Conservation (phyloP, 2,329 filamentous ascomycete species). For the Epichloe amarillans region DNA sequence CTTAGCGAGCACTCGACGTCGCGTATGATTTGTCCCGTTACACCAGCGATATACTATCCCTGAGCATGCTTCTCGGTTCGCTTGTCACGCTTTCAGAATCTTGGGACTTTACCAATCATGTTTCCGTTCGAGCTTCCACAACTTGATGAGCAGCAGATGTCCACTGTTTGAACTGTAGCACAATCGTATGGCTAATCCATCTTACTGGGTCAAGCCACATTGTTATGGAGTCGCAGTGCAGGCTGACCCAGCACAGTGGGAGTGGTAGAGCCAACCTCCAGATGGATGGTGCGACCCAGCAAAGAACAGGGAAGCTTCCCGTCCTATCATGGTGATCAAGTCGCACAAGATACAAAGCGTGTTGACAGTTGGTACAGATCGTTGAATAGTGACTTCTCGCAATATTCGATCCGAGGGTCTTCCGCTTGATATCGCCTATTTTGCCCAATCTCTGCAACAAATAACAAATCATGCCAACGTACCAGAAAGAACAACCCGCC, state of each 20-base stretch:
- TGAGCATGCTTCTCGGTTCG: neutral
- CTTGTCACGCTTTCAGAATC: neutral
- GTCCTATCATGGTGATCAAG: neutral
- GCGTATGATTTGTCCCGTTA: neutral
- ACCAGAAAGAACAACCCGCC: too few species aligned
- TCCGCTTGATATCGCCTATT: too few species aligned
- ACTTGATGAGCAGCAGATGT: neutral
- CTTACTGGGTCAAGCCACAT: constrained; percentile 1
- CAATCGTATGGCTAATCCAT: neutral
- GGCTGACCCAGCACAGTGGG: neutral
- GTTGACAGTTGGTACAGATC: too few species aligned
- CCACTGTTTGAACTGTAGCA: neutral
- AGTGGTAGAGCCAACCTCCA: neutral
- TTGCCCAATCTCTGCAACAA: too few species aligned
- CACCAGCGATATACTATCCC: neutral
- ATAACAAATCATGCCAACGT: too few species aligned
- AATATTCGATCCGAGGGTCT: too few species aligned
- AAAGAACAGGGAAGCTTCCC: neutral
- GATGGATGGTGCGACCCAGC: neutral
- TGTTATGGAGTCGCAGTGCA: neutral
- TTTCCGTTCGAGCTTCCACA: neutral
- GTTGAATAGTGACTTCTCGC: too few species aligned
- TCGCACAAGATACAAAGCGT: neutral
- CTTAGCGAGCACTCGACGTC: neutral
- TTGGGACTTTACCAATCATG: neutral